Evolutionary conservation across 345 rosid genomes (phyloP).

Genomic region (Arabidopsis suecica): DNA sequence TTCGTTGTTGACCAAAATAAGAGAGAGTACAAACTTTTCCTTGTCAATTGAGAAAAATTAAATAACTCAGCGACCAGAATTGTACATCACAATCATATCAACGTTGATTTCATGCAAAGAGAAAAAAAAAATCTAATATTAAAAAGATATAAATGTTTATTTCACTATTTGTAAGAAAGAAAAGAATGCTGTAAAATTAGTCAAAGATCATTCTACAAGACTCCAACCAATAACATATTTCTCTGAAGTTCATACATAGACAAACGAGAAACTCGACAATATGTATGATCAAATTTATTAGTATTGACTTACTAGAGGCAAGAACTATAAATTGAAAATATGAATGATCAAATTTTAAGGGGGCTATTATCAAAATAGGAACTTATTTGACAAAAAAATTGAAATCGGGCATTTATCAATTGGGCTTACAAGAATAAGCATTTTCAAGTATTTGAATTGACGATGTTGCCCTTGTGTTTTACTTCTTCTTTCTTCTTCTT

Average conservation of each 20-base stretch:
- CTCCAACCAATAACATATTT: background rate
- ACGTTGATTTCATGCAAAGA: slow-evolving; percentile 26
- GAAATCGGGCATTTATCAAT: too few species aligned
- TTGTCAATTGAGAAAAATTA: slow-evolving; percentile 15
- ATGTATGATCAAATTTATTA: background rate
- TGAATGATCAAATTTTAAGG: too few species aligned
- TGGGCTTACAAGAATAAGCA: too few species aligned
- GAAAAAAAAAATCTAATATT: background rate
- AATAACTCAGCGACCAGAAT: slow-evolving; percentile 12
- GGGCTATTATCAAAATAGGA: too few species aligned
- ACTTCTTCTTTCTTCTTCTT: too few species aligned
- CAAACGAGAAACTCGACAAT: background rate
- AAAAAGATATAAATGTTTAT: background rate
- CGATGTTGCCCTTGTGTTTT: too few species aligned
- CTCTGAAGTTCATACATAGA: background rate
- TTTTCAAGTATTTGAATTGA: too few species aligned
- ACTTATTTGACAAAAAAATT: too few species aligned
- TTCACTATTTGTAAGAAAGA: background rate
- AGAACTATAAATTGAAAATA: background rate
- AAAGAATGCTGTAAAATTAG: slow-evolving; percentile 10
- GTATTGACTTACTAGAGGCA: background rate
- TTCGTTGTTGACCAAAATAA: background rate
- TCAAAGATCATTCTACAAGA: slow-evolving; percentile 14
- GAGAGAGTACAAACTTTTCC: background rate
- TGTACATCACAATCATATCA: slow-evolving; percentile 31